Evolutionary conservation across 495 filamentous ascomycete genomes (phyloP).

Genomic region (Aspergillus sclerotioniger): DNA sequence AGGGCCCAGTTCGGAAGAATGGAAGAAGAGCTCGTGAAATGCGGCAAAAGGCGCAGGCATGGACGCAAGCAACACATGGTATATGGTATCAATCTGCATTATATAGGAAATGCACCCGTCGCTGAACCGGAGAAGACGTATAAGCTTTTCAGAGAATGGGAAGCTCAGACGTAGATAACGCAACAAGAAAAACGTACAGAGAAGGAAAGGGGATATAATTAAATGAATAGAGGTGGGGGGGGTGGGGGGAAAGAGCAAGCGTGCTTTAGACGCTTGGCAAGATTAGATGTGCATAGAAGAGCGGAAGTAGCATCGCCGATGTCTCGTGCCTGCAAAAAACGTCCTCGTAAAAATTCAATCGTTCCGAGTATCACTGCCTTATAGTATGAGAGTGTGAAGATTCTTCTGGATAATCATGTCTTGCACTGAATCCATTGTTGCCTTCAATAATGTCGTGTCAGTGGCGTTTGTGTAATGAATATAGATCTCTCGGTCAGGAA

Average conservation of each 20-base stretch:
- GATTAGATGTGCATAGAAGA: conserved; percentile 22
- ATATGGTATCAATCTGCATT: conserved; percentile 44
- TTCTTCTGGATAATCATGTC: conserved; percentile 99
- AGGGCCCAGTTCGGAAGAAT: conserved; percentile 7
- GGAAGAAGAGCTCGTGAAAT: conserved; percentile 22
- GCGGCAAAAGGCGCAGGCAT: conserved; percentile 17
- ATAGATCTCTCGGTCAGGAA: conserved; percentile 81
- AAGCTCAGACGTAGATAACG: background rate
- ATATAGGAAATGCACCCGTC: conserved; percentile 20
- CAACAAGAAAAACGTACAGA: background rate
- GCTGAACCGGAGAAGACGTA: conserved; percentile 18
- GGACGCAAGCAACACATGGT: conserved; percentile 21
- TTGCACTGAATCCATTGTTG: conserved; percentile 95
- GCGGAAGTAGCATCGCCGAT: conserved; percentile 19
- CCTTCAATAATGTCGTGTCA: conserved; percentile 92
- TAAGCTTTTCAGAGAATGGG: conserved; percentile 12
- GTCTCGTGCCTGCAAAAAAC: conserved; percentile 27
- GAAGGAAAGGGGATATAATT: background rate
- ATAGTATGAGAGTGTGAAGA: conserved; percentile 90
- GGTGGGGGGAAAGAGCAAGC: conserved; percentile 7
- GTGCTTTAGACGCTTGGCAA: conserved; percentile 17
- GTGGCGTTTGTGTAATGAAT: conserved; percentile 93
- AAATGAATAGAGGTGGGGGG: conserved; percentile 1
- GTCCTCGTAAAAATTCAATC: conserved; percentile 27
- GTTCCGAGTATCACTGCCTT: conserved; percentile 35